phyloP scores from a whole-genome alignment of 257 asterid genomes.

The Cruciata laevipes region DNA sequence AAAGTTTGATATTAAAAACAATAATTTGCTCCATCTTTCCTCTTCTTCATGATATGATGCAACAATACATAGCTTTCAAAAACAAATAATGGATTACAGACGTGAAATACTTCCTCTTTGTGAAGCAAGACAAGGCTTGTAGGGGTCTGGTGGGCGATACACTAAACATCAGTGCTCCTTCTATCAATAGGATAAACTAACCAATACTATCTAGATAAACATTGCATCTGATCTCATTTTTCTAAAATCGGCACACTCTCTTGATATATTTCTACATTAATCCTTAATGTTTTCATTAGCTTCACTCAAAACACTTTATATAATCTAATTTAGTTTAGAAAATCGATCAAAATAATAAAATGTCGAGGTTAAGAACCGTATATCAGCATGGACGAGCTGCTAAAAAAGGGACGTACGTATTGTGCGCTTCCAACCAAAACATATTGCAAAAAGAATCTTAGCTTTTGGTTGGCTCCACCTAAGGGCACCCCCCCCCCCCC shows the following conservation, averaged over 20 bases:
- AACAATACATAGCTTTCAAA: neutral
- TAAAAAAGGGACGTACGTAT: conserved; percentile 18
- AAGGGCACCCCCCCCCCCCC: conserved; percentile 71
- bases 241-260: no score
- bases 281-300: no score
- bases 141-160: conserved; percentile 9
- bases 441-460: conserved; percentile 65
- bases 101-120: conserved; percentile 8
- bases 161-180: neutral
- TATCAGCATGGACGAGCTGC: neutral
- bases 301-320: no score
- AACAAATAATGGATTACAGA: conserved; percentile 16
- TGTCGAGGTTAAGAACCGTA: no score
- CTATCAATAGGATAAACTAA: neutral
- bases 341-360: no score
- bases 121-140: conserved; percentile 7
- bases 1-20: neutral
- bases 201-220: neutral
- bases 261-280: no score
- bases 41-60: conserved; percentile 9
- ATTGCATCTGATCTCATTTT: no score
- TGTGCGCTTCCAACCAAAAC: conserved; percentile 85
- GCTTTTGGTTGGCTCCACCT: conserved; percentile 63
- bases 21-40: neutral
- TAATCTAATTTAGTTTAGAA: no score